Base-by-base conservation (phyloP, 2,329 filamentous ascomycete genomes). In the Pyrenochaeta sp. region DNA sequence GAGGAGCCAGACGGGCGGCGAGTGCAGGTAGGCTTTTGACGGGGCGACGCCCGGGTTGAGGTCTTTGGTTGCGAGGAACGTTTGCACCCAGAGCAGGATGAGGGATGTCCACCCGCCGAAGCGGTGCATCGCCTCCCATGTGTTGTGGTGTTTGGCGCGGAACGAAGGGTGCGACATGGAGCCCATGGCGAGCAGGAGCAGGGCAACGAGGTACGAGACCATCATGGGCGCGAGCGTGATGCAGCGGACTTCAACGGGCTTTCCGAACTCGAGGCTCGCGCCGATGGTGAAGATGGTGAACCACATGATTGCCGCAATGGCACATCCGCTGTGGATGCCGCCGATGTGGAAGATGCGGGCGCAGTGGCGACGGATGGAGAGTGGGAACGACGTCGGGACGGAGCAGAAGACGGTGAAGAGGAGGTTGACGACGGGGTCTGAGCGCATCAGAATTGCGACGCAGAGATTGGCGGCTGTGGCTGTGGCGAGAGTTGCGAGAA, bases 1-100 rank as follows among this genome's bases (percentile, higher is more conserved):
- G 13, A 94, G 75, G 53, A 90, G 81, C 87, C 88, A 94, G 64
- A 93, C 81, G 1, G 58, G 51, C 6, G 64, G 56, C 9, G 61
- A 59, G n/a, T 38, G 45, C 7, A 61, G 37, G 28, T 60, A 68
- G 1, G 66, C 61, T 21, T 54, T 42, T 8, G 58, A 58, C 5
- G 56, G 43, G 6, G 58, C 35, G 7, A 54, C 35, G 15, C 27
- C 34, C 11, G 41, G 40, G 7, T 51, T 50, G 15, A 68, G 46
- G 14, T 68, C 65, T 30, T 49, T 60, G 4, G 61, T 62, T 2
- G 55, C 46, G 6, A 68, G 35, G 23, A 63, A 59, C 5, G 60
- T 53, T 24, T 67, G 65, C 1, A 57, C 44, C 70, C 70, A 73
- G 40, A 72, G 61, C 7, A 72, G 49, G n/a, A 63, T 58, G 10